Percentiles rank a stretch among this genome's conserved stretches.
These are phyloP conservation scores for Cryptococcus wingfieldii DNA, from an alignment of 1,284 basidiomycete species.

Conservation along the genomic window DNA sequence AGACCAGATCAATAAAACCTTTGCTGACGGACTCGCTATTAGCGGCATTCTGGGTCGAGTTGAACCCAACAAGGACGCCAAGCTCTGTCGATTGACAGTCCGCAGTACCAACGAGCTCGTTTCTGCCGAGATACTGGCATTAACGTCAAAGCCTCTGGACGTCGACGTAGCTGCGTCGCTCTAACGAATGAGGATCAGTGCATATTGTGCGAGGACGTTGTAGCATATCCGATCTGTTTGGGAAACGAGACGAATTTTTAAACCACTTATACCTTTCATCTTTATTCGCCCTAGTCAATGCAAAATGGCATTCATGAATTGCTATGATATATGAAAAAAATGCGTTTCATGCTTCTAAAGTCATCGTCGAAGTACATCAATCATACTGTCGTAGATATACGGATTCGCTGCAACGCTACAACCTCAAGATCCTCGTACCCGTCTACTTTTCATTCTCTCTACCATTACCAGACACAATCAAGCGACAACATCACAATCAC, in stretches of 20 bases:
- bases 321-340: neutral
- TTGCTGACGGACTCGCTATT: neutral
- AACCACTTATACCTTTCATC: neutral
- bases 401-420: neutral
- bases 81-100: conserved; percentile 89
- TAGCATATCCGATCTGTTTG: neutral
- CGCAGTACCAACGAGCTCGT: conserved; percentile 93
- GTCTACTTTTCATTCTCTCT: neutral
- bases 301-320: neutral
- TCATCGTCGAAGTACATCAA: neutral
- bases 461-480: neutral
- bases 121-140: conserved; percentile 69
- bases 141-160: conserved; percentile 43
- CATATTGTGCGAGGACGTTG: neutral
- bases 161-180: conserved; percentile 34
- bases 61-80: conserved; percentile 92
- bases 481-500: neutral
- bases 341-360: neutral
- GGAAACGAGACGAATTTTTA: neutral
- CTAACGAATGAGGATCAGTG: neutral
- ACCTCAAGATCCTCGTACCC: neutral
- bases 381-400: neutral
- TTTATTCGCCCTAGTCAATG: neutral
- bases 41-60: conserved; percentile 80
- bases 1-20: neutral